Evolutionary conservation across 805 yeast genomes (phyloP).

Genomic region (Candida ponderosae): DNA sequence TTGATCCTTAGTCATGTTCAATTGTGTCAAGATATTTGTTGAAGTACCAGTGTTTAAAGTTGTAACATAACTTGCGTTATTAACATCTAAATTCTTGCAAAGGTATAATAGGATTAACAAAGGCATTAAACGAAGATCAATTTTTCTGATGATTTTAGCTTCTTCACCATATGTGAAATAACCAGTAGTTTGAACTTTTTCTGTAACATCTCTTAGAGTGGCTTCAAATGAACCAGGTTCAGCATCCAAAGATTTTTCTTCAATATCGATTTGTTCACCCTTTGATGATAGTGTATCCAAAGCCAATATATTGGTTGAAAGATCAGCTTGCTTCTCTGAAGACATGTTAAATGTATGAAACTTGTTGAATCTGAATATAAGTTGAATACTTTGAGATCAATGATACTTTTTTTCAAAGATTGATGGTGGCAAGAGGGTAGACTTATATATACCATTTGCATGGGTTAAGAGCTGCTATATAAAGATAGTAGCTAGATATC

Average conservation of each 20-base stretch:
- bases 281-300: no score
- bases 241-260: background rate
- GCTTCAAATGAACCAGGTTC: background rate
- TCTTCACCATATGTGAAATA: slow-evolving; percentile 2
- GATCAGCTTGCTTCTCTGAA: no score
- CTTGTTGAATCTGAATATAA: no score
- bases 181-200: slow-evolving; percentile 4
- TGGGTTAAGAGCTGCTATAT: no score
- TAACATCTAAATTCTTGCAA: slow-evolving; percentile 11
- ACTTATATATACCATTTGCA: no score
- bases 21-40: slow-evolving; percentile 4
- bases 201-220: background rate
- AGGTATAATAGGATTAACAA: slow-evolving; percentile 9
- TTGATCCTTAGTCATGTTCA: slow-evolving; percentile 6
- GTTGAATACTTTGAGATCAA: no score
- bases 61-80: slow-evolving; percentile 10
- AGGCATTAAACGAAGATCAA: slow-evolving; percentile 11
- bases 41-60: slow-evolving; percentile 4
- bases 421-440: no score
- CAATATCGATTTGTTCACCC: no score
- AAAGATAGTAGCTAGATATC: no score
- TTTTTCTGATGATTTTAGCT: slow-evolving; percentile 4
- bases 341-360: no score
- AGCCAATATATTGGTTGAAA: no score
- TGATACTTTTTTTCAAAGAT: no score